Percentiles rank a stretch among this genome's conserved stretches.
Conservation (phyloP, 208 protist genomes). For the Leishmania braziliensis region DNA sequence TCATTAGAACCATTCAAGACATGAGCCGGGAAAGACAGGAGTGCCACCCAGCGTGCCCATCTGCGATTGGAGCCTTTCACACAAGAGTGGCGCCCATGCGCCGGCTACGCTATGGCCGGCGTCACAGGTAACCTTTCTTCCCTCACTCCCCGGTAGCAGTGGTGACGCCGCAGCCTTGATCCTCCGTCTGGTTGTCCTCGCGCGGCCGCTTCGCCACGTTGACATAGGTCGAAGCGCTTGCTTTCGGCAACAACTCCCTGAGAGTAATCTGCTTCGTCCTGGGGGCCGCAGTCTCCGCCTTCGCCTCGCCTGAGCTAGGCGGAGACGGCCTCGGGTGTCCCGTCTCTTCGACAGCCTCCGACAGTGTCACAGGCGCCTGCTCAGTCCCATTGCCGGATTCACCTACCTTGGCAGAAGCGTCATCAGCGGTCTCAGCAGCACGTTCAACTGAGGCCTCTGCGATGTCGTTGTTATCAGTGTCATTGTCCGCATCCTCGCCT, state of each 20-base stretch:
- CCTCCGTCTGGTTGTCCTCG: slow-evolving; percentile 21
- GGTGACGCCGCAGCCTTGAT: slow-evolving; percentile 24
- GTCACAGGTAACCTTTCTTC: neutral
- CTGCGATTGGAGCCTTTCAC: neutral
- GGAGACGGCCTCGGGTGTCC: neutral
- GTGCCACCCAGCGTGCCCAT: neutral
- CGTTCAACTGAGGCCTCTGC: slow-evolving; percentile 3
- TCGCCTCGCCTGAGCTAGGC: slow-evolving; percentile 16
- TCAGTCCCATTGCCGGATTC: neutral
- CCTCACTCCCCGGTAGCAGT: slow-evolving; percentile 6
- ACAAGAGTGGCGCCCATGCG: neutral
- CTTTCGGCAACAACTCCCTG: slow-evolving; percentile 18
- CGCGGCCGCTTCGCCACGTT: slow-evolving; percentile 17
- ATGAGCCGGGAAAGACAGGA: neutral
- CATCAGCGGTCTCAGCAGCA: neutral
- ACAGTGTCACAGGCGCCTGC: neutral
- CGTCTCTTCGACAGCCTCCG: neutral
- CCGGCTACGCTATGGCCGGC: neutral
- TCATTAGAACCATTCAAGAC: neutral
- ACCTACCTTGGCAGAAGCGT: neutral
- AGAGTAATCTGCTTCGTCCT: slow-evolving; percentile 29
- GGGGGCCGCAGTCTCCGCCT: slow-evolving; percentile 13
- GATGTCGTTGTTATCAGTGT: slow-evolving; percentile 2
- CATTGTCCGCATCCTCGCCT: slow-evolving; percentile 15
- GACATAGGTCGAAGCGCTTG: neutral